Base-by-base conservation (phyloP, 345 rosid genomes). In the Pistacia integerrima region DNA sequence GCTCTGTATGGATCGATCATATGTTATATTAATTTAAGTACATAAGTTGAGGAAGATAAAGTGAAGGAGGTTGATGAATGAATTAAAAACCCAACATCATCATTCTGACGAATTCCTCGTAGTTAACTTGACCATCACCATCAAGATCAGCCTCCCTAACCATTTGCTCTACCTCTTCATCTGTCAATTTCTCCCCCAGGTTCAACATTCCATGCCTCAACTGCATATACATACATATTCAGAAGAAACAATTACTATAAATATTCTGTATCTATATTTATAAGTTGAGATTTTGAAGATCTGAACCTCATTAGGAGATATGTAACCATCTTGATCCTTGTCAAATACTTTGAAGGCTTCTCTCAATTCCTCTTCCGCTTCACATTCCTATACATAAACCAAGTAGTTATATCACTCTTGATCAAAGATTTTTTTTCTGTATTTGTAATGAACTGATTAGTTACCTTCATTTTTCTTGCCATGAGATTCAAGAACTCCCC, bases 271-370 rank as follows among this genome's bases (percentile, higher is more conserved):
- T 30, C 33, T 30, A 1, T 30, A 30, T 30, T 30, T 30, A 30
- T 52, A 52, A 30, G 18, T 8, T 9, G 6, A 11, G 25, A 5
- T 36, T 0, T 69, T 4, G 51, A 78, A 69, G n/a, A 44, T 52
- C 13, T 62, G 60, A 44, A 90, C 94, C 94, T 90, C 92, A 63
- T 59, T 18, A 52, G 94, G 89, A 41, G 94, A 89, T 48, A 90
- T 87, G 64, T 70, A 87, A 64, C 94, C 94, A 80, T 90, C 89
- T 81, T 86, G 85, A 78, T 90, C 92, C 70, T 86, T 89, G 85
- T 89, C 91, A 82, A 90, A 89, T 64, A 90, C 89, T 80, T 79
- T 84, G 85, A 90, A 90, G 52, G 91, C 91, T 76, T 89, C 92
- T 80, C 78, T 86, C 49, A 89, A 52, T 57, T 87, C 93, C 16